These are phyloP conservation scores for Cladorrhinum sp. DNA, from an alignment of 2,329 filamentous ascomycete species.

Conservation along the genomic window DNA sequence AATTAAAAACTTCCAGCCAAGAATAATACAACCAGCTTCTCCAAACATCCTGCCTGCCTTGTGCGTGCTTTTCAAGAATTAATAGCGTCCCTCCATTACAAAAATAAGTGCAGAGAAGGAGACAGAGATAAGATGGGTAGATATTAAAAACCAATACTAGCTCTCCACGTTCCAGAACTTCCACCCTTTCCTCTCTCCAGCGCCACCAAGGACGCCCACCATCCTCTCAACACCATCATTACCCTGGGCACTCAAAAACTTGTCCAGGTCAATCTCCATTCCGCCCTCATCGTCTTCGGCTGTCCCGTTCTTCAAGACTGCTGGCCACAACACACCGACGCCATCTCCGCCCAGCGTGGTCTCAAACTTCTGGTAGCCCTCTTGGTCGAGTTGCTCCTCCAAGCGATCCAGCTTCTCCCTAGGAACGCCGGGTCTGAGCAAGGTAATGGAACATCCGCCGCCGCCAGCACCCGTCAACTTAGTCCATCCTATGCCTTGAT, in stretches of 20 bases:
- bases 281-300: slow-evolving; percentile 75
- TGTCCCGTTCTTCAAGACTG: slow-evolving; percentile 81
- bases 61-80: background rate
- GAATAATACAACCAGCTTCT: background rate
- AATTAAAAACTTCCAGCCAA: background rate
- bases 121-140: background rate
- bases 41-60: background rate
- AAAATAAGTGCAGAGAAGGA: background rate
- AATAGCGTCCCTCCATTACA: background rate
- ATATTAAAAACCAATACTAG: slow-evolving; percentile 19
- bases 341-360: slow-evolving; percentile 91
- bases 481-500: slow-evolving; percentile 89
- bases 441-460: slow-evolving; percentile 90
- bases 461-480: slow-evolving; percentile 95
- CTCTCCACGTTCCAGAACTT: slow-evolving; percentile 76
- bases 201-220: slow-evolving; percentile 72
- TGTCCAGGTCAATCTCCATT: slow-evolving; percentile 88
- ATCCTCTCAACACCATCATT: slow-evolving; percentile 82
- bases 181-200: slow-evolving; percentile 73
- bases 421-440: slow-evolving; percentile 68
- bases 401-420: slow-evolving; percentile 58
- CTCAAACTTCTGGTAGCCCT: slow-evolving; percentile 81
- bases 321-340: slow-evolving; percentile 91
- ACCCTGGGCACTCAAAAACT: slow-evolving; percentile 76
- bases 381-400: slow-evolving; percentile 61